Evolutionary conservation across 768 basidiomycete genomes (phyloP).

Genomic region (Suillus ampliporus): DNA sequence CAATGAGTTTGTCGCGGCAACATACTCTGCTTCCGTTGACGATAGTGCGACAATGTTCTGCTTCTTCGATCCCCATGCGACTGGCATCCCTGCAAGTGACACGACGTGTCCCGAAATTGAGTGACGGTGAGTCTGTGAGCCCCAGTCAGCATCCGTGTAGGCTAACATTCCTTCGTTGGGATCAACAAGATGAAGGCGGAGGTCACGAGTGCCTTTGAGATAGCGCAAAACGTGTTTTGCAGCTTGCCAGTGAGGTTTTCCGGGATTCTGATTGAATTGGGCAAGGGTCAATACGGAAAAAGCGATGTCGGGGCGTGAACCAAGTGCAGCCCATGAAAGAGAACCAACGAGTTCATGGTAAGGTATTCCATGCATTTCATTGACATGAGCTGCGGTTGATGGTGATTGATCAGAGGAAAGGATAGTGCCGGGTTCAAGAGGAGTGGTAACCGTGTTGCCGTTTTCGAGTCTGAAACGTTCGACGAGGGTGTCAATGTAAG

Average conservation of each 20-base stretch:
- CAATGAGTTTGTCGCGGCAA: slow-evolving; percentile 1
- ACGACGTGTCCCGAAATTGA: slow-evolving; percentile 22
- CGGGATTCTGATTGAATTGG: slow-evolving; percentile 29
- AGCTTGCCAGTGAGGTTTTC: slow-evolving; percentile 30
- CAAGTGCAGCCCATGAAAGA: slow-evolving; percentile 34
- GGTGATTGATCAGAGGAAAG: slow-evolving; percentile 9
- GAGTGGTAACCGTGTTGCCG: background rate
- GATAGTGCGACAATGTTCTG: background rate
- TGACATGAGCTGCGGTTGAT: background rate
- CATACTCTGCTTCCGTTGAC: slow-evolving; percentile 7
- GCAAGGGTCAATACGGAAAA: slow-evolving; percentile 31
- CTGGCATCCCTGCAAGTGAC: background rate
- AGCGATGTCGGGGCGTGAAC: slow-evolving; percentile 32
- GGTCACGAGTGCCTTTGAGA: slow-evolving; percentile 29
- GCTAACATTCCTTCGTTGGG: slow-evolving; percentile 11
- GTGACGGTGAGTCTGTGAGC: slow-evolving; percentile 24
- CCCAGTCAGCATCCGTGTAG: slow-evolving; percentile 34
- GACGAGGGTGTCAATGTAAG: slow-evolving; percentile 30
- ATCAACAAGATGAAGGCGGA: slow-evolving; percentile 16
- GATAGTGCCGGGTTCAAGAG: background rate
- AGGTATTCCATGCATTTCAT: slow-evolving; percentile 13
- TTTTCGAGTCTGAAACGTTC: background rate
- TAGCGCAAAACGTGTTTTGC: slow-evolving; percentile 34
- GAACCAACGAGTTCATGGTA: slow-evolving; percentile 36
- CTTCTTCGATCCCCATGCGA: background rate